Evolutionary conservation across 2,329 filamentous ascomycete genomes (phyloP), one percentile per base, ranked within the genome.

Genomic region (Claviceps citrina): DNA sequence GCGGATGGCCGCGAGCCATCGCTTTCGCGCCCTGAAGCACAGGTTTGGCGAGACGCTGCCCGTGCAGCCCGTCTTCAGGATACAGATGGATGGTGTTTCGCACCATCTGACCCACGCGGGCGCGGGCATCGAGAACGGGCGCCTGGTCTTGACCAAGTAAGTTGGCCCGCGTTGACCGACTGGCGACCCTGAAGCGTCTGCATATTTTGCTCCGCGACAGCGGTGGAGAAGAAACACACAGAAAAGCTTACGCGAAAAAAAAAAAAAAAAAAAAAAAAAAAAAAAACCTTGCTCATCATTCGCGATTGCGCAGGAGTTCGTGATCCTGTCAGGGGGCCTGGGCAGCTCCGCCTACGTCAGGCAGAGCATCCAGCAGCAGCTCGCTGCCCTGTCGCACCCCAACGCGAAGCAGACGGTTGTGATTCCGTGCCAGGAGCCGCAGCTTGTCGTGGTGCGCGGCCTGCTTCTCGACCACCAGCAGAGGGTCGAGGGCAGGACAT

Each of bases 391-490:
- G 7, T 49, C 51, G 2, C 62, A 66, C 35, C 54, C 55, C 3
- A 62, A 56, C 39, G 58, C 62, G 4, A 45, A 46, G 8, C 47
- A 55, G 7, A 51, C 62, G 22, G 52, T 57, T 26, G 62, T 68
- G 13, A 45, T 67, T 3, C 62, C 62, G 7, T 64, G 62, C 2
- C 62, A 65, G 7, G 70, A 73, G 34, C 69, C 70, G 0, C 68
- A 73, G 40, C 64, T 74, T 0, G 68, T 70, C 5, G 69, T 73
- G 1, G 68, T 69, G 31, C 68, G 69, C 44, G 70, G 70, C 0
- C 53, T 73, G 2, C 63, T 73, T 1, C 55, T 64, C 3, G 68
- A 74, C 36, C 60, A 68, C 9, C 55, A 71, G n/a, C 64, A 70
- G 31, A 66, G 61, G 36, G 55, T 68, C 28, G 55, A 63, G 4